These are phyloP conservation scores for Psilocybe subaeruginosa DNA, from an alignment of 768 basidiomycete species.

Conservation along the genomic window DNA sequence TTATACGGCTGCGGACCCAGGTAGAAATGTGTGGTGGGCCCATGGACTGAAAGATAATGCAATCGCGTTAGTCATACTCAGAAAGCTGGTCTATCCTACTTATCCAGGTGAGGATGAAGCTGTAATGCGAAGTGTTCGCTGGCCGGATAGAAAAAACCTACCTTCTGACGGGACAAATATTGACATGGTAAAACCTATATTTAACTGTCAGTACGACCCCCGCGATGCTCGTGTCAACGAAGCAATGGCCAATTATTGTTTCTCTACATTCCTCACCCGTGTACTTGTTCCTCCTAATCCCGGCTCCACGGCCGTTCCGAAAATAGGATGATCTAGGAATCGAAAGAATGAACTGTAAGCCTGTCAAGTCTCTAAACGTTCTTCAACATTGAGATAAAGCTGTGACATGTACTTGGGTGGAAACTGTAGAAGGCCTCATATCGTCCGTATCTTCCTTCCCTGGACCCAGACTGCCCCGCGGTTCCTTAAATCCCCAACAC, in stretches of 20 bases:
- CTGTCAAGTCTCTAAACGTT: background rate
- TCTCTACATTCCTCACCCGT: background rate
- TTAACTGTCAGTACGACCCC: background rate
- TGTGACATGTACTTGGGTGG: background rate
- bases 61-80: background rate
- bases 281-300: background rate
- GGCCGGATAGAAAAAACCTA: background rate
- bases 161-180: background rate
- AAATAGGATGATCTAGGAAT: background rate
- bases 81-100: background rate
- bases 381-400: background rate
- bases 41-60: background rate
- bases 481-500: slow-evolving; percentile 73
- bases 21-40: slow-evolving; percentile 1
- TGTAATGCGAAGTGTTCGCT: background rate
- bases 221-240: slow-evolving; percentile 1
- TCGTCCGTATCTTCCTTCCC: slow-evolving; percentile 37
- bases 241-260: background rate
- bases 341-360: background rate
- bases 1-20: slow-evolving; percentile 13
- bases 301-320: background rate
- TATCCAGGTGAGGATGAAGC: background rate
- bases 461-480: slow-evolving; percentile 76
- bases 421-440: background rate
- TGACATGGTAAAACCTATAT: background rate